Percentiles rank a stretch among this genome's conserved stretches.
Conservation (phyloP, 139 green algal species). For the Picochlorum sp. region DNA sequence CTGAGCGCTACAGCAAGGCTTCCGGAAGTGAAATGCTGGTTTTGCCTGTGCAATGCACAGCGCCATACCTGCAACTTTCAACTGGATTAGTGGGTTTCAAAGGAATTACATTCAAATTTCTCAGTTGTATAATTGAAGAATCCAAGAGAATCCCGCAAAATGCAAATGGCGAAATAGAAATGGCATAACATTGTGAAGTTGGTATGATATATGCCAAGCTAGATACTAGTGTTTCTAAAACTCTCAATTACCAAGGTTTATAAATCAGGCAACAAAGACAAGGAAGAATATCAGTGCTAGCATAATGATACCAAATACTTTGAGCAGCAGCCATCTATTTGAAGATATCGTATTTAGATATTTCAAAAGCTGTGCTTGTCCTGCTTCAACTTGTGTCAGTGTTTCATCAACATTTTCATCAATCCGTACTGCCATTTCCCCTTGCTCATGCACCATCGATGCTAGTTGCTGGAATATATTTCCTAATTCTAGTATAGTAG, state of each 20-base stretch:
- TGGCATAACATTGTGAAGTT: too few relatives aligned
- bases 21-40: too few relatives aligned
- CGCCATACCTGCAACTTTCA: not conserved
- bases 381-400: slow-evolving; percentile 84
- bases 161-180: too few relatives aligned
- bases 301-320: slow-evolving; percentile 71
- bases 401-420: slow-evolving; percentile 97
- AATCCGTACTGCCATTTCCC: slow-evolving; percentile 89
- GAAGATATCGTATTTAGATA: slow-evolving; percentile 87
- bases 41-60: too few relatives aligned
- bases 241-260: not conserved
- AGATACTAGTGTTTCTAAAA: too few relatives aligned
- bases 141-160: too few relatives aligned
- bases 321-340: slow-evolving; percentile 86
- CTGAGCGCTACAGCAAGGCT: too few relatives aligned
- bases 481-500: slow-evolving; percentile 94
- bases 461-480: slow-evolving; percentile 95
- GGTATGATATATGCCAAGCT: too few relatives aligned
- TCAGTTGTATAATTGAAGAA: not conserved
- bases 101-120: not conserved
- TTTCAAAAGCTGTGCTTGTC: slow-evolving; percentile 91
- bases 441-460: slow-evolving; percentile 81
- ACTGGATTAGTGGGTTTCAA: not conserved
- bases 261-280: slow-evolving; percentile 54
- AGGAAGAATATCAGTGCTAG: slow-evolving; percentile 71